Evolutionary conservation across 306 rosid species (phyloP), one percentile per base, ranked within the genome.

Genomic region (Dicorynia guianensis): DNA sequence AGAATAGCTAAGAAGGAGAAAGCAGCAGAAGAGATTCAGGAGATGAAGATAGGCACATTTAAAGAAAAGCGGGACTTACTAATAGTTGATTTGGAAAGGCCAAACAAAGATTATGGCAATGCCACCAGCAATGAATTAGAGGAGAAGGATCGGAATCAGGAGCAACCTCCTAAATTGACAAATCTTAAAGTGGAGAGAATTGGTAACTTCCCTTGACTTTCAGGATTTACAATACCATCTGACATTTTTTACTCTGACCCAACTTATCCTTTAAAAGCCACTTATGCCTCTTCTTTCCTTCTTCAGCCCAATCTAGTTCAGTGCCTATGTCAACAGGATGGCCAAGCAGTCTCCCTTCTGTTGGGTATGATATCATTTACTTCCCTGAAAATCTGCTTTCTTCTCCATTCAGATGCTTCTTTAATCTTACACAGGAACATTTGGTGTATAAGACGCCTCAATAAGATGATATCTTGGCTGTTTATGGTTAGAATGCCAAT

Each of bases 321-420:
- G 72, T 65, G 76, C 83, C 82, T 78, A 61, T 63, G 77, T 82
- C 87, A 61, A 47, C 85, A 54, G 88, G 79, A 73, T 57, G 71
- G 83, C 65, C 79, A 11, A 68, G 79, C 75, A 81, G 70, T 68
- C 76, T 86, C 55, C 78, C 86, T 76, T 52, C 90, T 73, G 67
- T 69, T 64, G 87, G 93, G 93, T 89, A 76, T 39, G 75, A 43
- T 64, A 84, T 69, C 57, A 18, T 73, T 76, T 77, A 63, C 67
- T 43, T 71, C 48, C 12, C 49, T 71, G 48, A 65, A 59, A 67
- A 70, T 72, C 60, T 72, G 33, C 48, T 55, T 36, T 71, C 76
- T 55, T 72, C 67, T 42, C 61, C 74, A 19, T 52, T 69, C 63
- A 39, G 60, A n/a, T 71, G 11, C 76, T 63, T 35, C 36, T 63